Conservation (phyloP, 148 eudicot species). For the Rhododendron simsii region DNA sequence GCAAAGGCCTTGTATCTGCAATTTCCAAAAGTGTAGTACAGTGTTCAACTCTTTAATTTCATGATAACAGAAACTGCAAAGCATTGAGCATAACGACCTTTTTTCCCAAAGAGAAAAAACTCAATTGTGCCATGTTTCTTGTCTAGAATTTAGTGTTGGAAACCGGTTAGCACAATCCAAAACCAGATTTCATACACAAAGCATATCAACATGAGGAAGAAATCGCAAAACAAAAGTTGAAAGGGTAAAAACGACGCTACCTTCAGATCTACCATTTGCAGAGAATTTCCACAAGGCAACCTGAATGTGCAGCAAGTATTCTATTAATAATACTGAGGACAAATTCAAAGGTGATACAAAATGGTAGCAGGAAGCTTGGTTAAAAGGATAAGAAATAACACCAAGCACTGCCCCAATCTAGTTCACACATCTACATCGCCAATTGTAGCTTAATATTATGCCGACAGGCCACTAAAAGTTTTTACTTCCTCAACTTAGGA, state of each 20-base stretch:
- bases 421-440: background rate
- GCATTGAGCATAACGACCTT: background rate
- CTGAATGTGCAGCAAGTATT: constrained; percentile 36
- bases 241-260: constrained; percentile 23
- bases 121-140: background rate
- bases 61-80: constrained; percentile 1
- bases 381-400: background rate
- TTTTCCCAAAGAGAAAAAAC: background rate
- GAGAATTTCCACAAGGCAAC: constrained; percentile 96
- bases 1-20: constrained; percentile 78
- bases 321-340: background rate
- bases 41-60: constrained; percentile 10
- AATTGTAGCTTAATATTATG: background rate
- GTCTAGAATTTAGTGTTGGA: too few species aligned
- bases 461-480: background rate
- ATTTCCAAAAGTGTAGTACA: constrained; percentile 11
- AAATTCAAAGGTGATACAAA: background rate
- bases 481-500: too few species aligned
- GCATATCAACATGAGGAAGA: background rate
- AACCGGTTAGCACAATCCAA: background rate
- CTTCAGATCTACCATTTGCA: constrained; percentile 41
- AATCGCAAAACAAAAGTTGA: background rate
- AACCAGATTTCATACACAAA: background rate
- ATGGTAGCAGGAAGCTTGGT: background rate
- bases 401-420: background rate